phyloP scores from a whole-genome alignment of 2,329 filamentous ascomycete species.

The Paecilomyces sp. region DNA sequence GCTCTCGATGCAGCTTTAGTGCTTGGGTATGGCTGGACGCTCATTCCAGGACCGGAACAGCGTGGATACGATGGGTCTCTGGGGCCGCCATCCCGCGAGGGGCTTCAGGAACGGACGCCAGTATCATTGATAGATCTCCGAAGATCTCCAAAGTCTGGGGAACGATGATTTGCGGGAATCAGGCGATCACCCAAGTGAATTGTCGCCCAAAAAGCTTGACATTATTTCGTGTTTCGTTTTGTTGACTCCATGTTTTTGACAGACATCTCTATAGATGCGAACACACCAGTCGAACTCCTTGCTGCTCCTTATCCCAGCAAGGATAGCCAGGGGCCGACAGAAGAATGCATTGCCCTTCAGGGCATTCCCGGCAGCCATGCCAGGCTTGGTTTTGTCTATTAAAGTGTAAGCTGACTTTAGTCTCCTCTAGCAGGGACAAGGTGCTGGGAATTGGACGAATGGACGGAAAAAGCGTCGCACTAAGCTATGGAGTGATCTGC shows the following conservation, averaged over 20 bases:
- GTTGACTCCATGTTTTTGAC: background rate
- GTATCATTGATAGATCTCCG: background rate
- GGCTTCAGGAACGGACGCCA: background rate
- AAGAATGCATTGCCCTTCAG: slow-evolving; percentile 3
- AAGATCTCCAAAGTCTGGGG: background rate
- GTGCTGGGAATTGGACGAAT: background rate
- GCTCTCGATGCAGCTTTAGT: background rate
- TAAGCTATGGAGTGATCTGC: background rate
- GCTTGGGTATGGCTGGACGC: background rate
- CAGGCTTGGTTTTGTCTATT: background rate
- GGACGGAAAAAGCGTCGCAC: background rate
- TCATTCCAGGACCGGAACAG: background rate
- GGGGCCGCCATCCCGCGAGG: background rate
- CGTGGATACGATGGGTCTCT: background rate
- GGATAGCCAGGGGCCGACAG: background rate
- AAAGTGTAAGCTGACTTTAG: background rate
- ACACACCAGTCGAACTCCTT: background rate
- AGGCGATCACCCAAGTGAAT: background rate
- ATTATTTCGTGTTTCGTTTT: background rate
- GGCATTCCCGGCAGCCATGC: background rate
- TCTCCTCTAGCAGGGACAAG: background rate
- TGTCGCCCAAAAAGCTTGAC: background rate
- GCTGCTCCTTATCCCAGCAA: background rate
- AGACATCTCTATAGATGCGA: background rate
- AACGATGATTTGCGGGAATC: background rate